phyloP scores from a whole-genome alignment of 2,329 filamentous ascomycete genomes.

The Spiromastix sp. region DNA sequence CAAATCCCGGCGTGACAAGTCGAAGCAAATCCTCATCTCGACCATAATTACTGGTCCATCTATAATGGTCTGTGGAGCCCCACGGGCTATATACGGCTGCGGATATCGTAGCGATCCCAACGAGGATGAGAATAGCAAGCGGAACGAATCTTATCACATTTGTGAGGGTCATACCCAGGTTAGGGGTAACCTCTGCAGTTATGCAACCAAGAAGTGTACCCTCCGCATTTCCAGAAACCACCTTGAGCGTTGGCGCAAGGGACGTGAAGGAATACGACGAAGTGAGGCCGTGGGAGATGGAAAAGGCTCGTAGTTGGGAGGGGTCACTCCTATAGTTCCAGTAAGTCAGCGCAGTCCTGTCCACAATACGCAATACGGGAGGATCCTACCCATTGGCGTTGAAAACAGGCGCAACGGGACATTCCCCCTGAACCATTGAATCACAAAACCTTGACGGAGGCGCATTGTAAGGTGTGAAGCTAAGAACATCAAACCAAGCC shows the following conservation, averaged over 20 bases:
- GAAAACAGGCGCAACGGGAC: constrained; percentile 69
- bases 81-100: constrained; percentile 87
- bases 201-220: constrained; percentile 66
- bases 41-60: constrained; percentile 97
- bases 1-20: constrained; percentile 89
- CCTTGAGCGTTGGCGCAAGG: constrained; percentile 59
- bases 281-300: constrained; percentile 60
- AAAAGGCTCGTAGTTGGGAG: constrained; percentile 56
- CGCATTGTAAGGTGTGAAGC: constrained; percentile 58
- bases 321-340: constrained; percentile 32
- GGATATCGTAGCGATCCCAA: constrained; percentile 71
- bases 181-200: constrained; percentile 71
- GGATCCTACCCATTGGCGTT: constrained; percentile 39
- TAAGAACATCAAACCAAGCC: constrained; percentile 61
- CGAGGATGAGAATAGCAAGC: constrained; percentile 64
- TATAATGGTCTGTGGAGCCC: constrained; percentile 82
- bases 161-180: constrained; percentile 59
- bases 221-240: constrained; percentile 61
- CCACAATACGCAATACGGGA: constrained; percentile 4
- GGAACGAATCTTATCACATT: constrained; percentile 66
- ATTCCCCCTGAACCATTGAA: constrained; percentile 47
- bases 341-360: not conserved
- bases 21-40: constrained; percentile 84
- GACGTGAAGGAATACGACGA: constrained; percentile 83
- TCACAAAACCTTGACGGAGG: constrained; percentile 56